phyloP scores from a whole-genome alignment of 2,329 filamentous ascomycete genomes.

The Sporothrix humicola region DNA sequence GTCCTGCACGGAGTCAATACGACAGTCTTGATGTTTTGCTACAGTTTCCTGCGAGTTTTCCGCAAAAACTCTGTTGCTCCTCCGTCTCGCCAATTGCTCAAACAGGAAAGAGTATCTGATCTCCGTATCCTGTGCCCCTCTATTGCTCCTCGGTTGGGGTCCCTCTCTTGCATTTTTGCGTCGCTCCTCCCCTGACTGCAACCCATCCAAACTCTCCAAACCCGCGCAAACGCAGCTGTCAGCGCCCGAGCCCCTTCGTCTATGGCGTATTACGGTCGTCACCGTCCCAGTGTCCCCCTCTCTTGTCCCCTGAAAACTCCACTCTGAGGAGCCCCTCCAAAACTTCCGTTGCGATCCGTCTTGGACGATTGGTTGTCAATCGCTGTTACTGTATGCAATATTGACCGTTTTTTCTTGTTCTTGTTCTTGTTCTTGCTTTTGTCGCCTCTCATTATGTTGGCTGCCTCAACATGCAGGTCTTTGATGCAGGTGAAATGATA shows the following conservation, averaged over 20 bases:
- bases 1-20: too few species aligned
- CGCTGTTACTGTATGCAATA: neutral
- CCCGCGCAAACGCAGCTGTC: constrained; percentile 1
- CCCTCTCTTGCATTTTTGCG: neutral
- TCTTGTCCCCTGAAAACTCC: constrained; percentile 9
- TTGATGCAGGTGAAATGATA: neutral
- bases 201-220: constrained; percentile 26
- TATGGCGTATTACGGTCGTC: neutral
- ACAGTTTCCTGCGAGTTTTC: too few species aligned
- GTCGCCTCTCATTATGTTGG: neutral
- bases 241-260: constrained; percentile 15
- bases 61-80: too few species aligned
- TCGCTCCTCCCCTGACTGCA: constrained; percentile 22
- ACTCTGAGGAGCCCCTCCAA: neutral
- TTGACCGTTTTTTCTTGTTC: neutral
- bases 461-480: neutral
- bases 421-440: neutral
- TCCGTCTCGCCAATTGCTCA: too few species aligned
- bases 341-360: constrained; percentile 8
- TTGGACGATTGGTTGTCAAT: constrained; percentile 22
- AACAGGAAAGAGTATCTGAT: neutral
- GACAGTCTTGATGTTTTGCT: too few species aligned
- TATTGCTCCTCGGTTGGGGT: too few species aligned
- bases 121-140: neutral
- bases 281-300: neutral